Base-by-base conservation (phyloP, 768 basidiomycete genomes). In the Tubosaeta sp. region DNA sequence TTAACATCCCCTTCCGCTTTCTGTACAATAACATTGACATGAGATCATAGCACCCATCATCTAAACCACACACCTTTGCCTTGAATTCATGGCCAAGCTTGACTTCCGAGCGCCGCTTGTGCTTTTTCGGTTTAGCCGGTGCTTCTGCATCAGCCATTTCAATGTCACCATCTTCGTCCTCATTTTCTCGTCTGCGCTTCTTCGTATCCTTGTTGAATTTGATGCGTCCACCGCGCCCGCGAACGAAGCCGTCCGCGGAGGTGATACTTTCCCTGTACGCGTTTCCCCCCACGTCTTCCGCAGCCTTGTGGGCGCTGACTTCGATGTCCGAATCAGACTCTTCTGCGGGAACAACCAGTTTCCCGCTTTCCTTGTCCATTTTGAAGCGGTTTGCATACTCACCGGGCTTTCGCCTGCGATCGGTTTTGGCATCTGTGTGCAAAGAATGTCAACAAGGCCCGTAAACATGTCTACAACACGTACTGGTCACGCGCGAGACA, bases 121-220 rank as follows among this genome's bases (percentile, higher is more conserved):
- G 80, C 76, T 73, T 80, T 78, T 69, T 75, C 38, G 62, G 55
- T 16, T 61, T 59, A 4, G 59, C 62, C n/a, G 60, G 61, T 41
- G 75, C 74, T 52, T 88, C 82, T 1, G 68, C 79, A 54, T 92
- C 90, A 25, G 74, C 89, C 81, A 92, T 86, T 55, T 91, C 88
- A 47, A 90, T 74, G 54, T 88, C 85, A 46, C 72, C 75, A 6
- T 77, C 82, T 6, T 73, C 74, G 16, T 82, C 82, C 53, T 77
- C 78, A 52, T 84, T 81, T 47, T 84, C 84, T 46, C 88, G 79
- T 54, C 93, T 73, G 52, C 93, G 84, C 69, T 95, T 94, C 71
- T 95, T 98, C 34, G 93, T 97, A 63, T 95, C 87, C 68, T 97
- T 97, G 75, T 97, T 91, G 73, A 98, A 97, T 69, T 92, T 95